These are phyloP conservation scores for Fragaria ananassa DNA, from an alignment of 306 rosid genomes.

Conservation along the genomic window DNA sequence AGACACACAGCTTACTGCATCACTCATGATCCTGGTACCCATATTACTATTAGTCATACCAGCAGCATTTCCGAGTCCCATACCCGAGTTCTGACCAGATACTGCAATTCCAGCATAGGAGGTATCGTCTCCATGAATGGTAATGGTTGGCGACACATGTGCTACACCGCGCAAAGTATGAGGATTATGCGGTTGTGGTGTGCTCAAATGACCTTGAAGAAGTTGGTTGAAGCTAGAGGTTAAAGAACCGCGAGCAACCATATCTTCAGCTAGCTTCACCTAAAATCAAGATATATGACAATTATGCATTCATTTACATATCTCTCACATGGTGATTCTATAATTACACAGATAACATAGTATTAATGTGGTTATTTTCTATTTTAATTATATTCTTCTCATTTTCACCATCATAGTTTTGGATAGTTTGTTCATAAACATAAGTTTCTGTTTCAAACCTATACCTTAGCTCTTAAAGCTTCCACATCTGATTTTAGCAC, in stretches of 20 bases:
- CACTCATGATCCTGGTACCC: constrained; percentile 41
- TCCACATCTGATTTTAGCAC: constrained; percentile 83
- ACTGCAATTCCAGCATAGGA: constrained; percentile 37
- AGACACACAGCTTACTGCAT: constrained; percentile 44
- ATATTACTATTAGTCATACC: constrained; percentile 22
- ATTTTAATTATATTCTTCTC: background rate
- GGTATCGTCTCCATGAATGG: constrained; percentile 48
- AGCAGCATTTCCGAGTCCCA: constrained; percentile 43
- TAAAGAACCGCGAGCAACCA: constrained; percentile 75
- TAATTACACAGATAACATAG: background rate
- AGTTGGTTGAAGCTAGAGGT: constrained; percentile 45
- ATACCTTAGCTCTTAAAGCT: constrained; percentile 94
- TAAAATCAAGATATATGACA: constrained; percentile 13
- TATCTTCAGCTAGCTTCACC: constrained; percentile 95
- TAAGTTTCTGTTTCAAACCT: background rate
- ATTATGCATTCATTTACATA: background rate
- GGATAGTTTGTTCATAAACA: background rate
- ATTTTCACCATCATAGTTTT: background rate
- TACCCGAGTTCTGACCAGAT: constrained; percentile 45
- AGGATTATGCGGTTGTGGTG: constrained; percentile 39
- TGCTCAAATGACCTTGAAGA: constrained; percentile 51
- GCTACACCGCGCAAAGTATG: constrained; percentile 32
- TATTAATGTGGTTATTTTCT: background rate
- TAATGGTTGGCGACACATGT: constrained; percentile 59
- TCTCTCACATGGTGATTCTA: background rate